These are phyloP conservation scores for Hippophae rhamnoides DNA, from an alignment of 306 rosid species.

Conservation along the genomic window DNA sequence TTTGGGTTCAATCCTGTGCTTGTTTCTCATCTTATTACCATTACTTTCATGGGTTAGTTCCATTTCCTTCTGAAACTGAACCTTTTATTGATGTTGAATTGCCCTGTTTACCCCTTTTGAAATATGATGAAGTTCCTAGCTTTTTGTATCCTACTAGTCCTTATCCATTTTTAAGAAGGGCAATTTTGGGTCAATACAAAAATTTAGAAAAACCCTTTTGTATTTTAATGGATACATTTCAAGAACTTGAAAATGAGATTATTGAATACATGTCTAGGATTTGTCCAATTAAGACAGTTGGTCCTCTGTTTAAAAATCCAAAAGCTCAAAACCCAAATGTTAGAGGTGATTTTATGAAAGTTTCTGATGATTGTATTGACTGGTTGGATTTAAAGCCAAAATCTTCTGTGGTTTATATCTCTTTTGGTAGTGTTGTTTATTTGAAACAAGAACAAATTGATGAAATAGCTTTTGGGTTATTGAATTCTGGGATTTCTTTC, in stretches of 20 bases:
- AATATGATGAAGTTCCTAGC: conserved; percentile 18
- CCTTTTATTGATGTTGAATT: conserved; percentile 6
- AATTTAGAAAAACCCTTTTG: not conserved
- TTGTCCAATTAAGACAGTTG: conserved; percentile 13
- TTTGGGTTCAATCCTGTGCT: conserved; percentile 28
- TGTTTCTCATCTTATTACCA: conserved; percentile 15
- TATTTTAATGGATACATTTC: conserved; percentile 22
- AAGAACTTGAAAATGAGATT: conserved; percentile 18
- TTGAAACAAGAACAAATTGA: conserved; percentile 42
- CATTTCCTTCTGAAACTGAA: conserved; percentile 14
- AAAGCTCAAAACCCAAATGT: not conserved
- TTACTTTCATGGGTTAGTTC: not conserved
- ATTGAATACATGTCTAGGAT: conserved; percentile 9
- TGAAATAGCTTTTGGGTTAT: conserved; percentile 55
- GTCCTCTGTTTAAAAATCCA: conserved; percentile 21
- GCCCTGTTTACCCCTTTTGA: conserved; percentile 6
- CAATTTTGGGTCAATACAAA: conserved; percentile 5
- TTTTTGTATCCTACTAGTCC: conserved; percentile 9
- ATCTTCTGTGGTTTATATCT: conserved; percentile 48
- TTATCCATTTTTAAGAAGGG: not conserved
- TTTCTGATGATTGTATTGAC: conserved; percentile 16
- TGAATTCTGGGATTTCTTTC: conserved; percentile 35
- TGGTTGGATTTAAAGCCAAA: conserved; percentile 16
- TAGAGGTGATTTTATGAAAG: conserved; percentile 15
- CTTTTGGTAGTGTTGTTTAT: conserved; percentile 52